A percentile compares a stretch with the other conserved stretches of the same genome.
These are phyloP conservation scores for Citrus reticulata DNA, from an alignment of 345 rosid genomes.

Conservation along the genomic window DNA sequence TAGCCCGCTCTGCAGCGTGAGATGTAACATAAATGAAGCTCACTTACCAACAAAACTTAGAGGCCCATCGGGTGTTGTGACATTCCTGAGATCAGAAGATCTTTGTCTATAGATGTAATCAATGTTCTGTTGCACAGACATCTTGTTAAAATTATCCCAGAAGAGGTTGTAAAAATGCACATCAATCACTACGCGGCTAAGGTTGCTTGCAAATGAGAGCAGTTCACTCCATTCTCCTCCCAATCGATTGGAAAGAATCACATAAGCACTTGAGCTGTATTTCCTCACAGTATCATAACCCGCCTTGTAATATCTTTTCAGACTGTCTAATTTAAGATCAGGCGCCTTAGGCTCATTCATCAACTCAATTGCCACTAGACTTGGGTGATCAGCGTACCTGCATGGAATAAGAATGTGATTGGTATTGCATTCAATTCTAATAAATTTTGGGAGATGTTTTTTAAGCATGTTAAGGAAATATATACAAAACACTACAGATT, in stretches of 20 bases:
- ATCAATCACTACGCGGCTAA: conserved; percentile 30
- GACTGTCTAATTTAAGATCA: conserved; percentile 14
- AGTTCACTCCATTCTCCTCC: conserved; percentile 28
- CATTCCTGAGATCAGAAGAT: conserved; percentile 3
- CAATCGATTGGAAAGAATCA: conserved; percentile 31
- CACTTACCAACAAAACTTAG: conserved; percentile 28
- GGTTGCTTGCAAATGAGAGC: conserved; percentile 18
- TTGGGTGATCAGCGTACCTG: conserved; percentile 15
- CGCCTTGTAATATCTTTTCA: conserved; percentile 23
- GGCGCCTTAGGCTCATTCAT: conserved; percentile 42
- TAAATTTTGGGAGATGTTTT: too few species aligned
- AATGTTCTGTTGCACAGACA: conserved; percentile 25
- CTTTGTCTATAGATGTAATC: conserved; percentile 20
- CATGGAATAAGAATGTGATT: background rate
- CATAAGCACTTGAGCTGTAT: conserved; percentile 24
- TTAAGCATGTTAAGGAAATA: too few species aligned
- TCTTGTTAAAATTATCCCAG: background rate
- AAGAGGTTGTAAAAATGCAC: conserved; percentile 38
- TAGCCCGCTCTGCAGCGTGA: background rate
- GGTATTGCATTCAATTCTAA: background rate
- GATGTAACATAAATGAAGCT: background rate
- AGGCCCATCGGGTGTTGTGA: conserved; percentile 22
- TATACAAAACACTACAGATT: too few species aligned
- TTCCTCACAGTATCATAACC: conserved; percentile 39
- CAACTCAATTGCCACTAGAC: conserved; percentile 32